Evolutionary conservation across 139 green algal genomes (phyloP).

Genomic region (Pseudopediastrum boryanum): DNA sequence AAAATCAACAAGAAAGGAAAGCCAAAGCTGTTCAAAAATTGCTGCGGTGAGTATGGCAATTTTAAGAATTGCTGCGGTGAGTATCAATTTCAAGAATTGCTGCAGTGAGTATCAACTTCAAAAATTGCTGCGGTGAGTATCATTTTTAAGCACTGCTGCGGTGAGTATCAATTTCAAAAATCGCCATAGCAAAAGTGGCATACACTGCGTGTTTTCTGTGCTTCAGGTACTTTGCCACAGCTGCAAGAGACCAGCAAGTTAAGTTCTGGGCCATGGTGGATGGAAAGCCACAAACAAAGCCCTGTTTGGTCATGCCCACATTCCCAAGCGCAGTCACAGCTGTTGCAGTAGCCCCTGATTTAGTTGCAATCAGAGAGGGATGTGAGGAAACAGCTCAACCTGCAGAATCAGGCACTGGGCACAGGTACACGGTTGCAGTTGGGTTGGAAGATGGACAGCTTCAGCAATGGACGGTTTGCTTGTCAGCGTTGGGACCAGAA

Average conservation of each 20-base stretch:
- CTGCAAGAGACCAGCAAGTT: constrained; percentile 73
- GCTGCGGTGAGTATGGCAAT: not conserved
- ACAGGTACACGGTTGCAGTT: constrained; percentile 58
- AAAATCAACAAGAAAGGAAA: too few relatives aligned
- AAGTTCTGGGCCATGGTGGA: constrained; percentile 67
- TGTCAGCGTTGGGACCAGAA: not conserved
- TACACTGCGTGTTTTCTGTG: not conserved
- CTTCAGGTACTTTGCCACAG: constrained; percentile 67
- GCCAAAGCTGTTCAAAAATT: too few relatives aligned
- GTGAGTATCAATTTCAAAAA: not conserved
- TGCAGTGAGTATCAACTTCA: not conserved
- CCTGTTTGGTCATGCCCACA: constrained; percentile 28
- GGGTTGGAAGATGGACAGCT: constrained; percentile 75
- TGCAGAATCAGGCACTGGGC: not conserved
- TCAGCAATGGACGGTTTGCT: constrained; percentile 45
- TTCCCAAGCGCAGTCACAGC: constrained; percentile 61
- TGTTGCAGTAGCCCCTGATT: constrained; percentile 56
- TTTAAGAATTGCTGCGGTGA: not conserved
- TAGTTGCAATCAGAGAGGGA: too few relatives aligned
- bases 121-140: not conserved
- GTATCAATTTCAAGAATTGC: not conserved
- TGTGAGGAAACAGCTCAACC: constrained; percentile 11
- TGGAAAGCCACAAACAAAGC: not conserved
- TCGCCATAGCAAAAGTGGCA: too few relatives aligned
- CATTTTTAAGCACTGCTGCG: too few relatives aligned